phyloP scores from a whole-genome alignment of 2,329 filamentous ascomycete genomes.

The Pleurostoma richardsiae region DNA sequence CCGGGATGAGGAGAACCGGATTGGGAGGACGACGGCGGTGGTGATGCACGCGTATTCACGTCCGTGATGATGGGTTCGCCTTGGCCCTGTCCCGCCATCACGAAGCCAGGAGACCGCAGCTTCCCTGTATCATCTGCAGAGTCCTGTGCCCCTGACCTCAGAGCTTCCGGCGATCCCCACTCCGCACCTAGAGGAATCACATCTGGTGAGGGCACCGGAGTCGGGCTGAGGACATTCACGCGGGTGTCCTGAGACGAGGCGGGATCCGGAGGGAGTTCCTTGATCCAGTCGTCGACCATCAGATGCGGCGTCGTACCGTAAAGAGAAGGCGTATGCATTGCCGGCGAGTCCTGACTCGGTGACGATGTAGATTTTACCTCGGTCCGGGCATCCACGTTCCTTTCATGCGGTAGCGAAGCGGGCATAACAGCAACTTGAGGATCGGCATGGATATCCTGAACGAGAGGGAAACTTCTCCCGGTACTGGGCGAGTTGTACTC shows the following conservation, averaged over 20 bases:
- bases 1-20: background rate
- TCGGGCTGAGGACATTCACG: background rate
- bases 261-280: too few species aligned
- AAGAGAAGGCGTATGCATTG: too few species aligned
- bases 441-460: too few species aligned
- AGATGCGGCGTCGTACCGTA: too few species aligned
- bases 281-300: too few species aligned
- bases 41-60: background rate
- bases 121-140: background rate
- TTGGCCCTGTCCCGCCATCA: background rate
- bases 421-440: too few species aligned
- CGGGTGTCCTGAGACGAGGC: background rate
- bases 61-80: background rate
- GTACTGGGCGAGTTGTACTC: too few species aligned
- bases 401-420: too few species aligned
- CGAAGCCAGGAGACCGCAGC: background rate
- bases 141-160: background rate
- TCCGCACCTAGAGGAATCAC: background rate
- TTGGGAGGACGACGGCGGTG: background rate
- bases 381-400: too few species aligned
- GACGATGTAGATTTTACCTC: too few species aligned
- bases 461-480: too few species aligned
- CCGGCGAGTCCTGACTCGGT: too few species aligned
- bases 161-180: background rate
- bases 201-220: background rate